Conservation (phyloP, 2,329 filamentous ascomycete species). For the Albifimbria verrucaria region DNA sequence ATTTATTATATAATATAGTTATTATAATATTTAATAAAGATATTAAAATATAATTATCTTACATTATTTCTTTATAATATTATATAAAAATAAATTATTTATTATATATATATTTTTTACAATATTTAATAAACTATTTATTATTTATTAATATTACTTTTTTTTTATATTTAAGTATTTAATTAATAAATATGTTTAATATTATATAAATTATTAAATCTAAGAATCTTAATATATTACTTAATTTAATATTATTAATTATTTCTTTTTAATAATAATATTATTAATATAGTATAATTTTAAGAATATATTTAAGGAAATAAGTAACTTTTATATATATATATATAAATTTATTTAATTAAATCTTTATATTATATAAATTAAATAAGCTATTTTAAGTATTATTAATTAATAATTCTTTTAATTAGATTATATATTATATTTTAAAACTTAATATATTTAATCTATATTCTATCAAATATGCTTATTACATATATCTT, state of each 20-base stretch:
- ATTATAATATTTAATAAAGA: neutral
- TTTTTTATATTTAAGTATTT: neutral
- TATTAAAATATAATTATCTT: neutral
- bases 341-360: neutral
- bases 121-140: neutral
- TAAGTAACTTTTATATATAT: neutral
- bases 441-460: neutral
- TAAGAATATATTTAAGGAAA: constrained; percentile 1
- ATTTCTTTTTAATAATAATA: constrained; percentile 6
- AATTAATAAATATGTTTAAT: neutral
- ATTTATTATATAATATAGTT: neutral
- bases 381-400: neutral
- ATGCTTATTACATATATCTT: constrained; percentile 2
- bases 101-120: neutral
- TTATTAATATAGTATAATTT: neutral
- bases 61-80: neutral
- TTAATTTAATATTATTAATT: constrained; percentile 2
- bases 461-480: neutral
- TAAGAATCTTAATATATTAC: neutral
- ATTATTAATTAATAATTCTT: neutral
- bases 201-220: neutral
- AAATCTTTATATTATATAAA: neutral
- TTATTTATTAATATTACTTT: neutral
- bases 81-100: neutral
- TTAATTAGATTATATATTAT: neutral